phyloP scores from a whole-genome alignment of 306 rosid genomes.

The Canavalia gladiata region DNA sequence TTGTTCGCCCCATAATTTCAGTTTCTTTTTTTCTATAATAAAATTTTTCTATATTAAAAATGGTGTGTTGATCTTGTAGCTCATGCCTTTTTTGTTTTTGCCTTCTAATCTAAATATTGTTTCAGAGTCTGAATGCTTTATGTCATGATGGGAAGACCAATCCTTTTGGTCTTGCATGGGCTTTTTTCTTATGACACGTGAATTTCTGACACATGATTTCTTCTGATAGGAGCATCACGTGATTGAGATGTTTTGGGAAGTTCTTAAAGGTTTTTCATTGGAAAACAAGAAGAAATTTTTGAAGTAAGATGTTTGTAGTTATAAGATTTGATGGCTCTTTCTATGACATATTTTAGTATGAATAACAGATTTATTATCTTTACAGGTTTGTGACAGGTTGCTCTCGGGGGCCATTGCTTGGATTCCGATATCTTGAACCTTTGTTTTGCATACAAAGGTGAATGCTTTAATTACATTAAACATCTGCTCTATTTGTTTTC shows the following conservation, averaged over 20 bases:
- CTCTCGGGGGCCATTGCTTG: conserved; percentile 98
- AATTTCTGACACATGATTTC: conserved; percentile 40
- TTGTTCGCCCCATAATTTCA: background rate
- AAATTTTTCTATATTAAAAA: background rate
- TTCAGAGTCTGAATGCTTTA: conserved; percentile 13
- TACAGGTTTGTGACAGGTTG: conserved; percentile 98
- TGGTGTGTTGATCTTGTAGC: conserved; percentile 9
- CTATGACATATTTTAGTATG: conserved; percentile 10
- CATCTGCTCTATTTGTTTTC: background rate
- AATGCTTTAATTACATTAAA: conserved; percentile 34
- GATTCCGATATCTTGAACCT: conserved; percentile 91
- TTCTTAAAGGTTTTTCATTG: conserved; percentile 85
- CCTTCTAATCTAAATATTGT: conserved; percentile 34
- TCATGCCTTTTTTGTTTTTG: conserved; percentile 8
- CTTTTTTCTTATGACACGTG: conserved; percentile 14
- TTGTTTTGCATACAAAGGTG: conserved; percentile 95
- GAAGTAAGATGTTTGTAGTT: conserved; percentile 69
- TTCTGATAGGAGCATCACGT: conserved; percentile 86
- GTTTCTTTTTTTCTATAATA: background rate
- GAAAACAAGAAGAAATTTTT: conserved; percentile 90
- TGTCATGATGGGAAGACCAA: conserved; percentile 29
- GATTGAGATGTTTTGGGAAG: conserved; percentile 94
- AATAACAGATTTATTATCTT: conserved; percentile 37
- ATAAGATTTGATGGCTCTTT: conserved; percentile 20
- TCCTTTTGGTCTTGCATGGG: background rate